Percentiles rank a stretch among this genome's conserved stretches.
Conservation (phyloP, 176 grass and related monocot species). For the Chloris gayana region DNA sequence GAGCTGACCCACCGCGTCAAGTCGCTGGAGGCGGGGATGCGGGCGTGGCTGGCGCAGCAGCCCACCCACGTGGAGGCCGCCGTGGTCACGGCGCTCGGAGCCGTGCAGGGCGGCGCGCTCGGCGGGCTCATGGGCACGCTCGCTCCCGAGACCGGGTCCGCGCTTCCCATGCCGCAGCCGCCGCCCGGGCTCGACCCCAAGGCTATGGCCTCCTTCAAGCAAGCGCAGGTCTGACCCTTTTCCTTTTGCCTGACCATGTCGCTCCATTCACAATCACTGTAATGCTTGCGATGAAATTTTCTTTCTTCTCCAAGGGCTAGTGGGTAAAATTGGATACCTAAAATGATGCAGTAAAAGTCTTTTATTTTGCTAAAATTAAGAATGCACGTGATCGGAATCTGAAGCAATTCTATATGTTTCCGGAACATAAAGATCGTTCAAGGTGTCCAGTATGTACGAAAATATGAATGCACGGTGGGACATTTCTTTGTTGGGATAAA, state of each 20-base stretch:
- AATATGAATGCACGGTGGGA: not conserved
- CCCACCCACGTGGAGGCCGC: conserved; percentile 75
- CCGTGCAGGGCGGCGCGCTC: conserved; percentile 75
- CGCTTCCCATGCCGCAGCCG: conserved; percentile 43
- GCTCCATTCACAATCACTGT: not conserved
- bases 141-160: conserved; percentile 46
- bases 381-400: not conserved
- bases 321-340: not conserved
- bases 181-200: conserved; percentile 53
- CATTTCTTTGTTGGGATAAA: conserved; percentile 13
- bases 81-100: conserved; percentile 66
- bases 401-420: not conserved
- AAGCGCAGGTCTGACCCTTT: conserved; percentile 60
- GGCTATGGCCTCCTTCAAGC: conserved; percentile 66
- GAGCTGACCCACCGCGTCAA: conserved; percentile 53
- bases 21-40: conserved; percentile 64
- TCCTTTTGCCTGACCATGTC: not conserved
- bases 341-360: not conserved
- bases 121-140: conserved; percentile 85
- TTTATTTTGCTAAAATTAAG: not conserved
- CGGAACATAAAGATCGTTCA: not conserved
- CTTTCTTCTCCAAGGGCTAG: not conserved
- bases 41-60: conserved; percentile 75
- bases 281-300: not conserved
- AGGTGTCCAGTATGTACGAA: not conserved